phyloP scores from a whole-genome alignment of 768 basidiomycete species.

The Collybia sordida region DNA sequence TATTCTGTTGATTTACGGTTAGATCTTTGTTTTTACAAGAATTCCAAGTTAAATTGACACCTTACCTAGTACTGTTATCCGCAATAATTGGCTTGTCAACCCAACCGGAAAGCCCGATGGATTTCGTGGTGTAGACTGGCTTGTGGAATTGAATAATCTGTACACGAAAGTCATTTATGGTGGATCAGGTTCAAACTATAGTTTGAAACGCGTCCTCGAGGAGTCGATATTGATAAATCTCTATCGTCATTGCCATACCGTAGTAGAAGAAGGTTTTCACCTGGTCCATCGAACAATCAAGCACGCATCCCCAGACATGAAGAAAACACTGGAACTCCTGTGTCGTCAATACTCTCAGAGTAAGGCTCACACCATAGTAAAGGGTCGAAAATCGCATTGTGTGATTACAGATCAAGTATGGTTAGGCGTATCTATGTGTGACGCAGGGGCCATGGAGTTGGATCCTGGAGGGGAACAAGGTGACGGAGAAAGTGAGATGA shows the following conservation, averaged over 20 bases:
- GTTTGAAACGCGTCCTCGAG: no score
- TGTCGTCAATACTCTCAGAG: not conserved
- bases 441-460: not conserved
- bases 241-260: no score
- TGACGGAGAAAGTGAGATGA: not conserved
- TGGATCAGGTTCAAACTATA: no score
- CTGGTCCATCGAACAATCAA: slow-evolving; percentile 16
- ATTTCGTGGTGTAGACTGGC: no score
- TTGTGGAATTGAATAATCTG: no score
- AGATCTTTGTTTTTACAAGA: not conserved
- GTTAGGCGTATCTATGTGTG: slow-evolving; percentile 3
- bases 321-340: slow-evolving; percentile 18
- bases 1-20: slow-evolving; percentile 16
- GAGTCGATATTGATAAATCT: no score
- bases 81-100: no score
- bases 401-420: slow-evolving; percentile 13
- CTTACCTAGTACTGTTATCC: slow-evolving; percentile 21
- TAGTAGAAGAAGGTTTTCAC: slow-evolving; percentile 20
- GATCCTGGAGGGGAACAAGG: not conserved
- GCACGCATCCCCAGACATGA: slow-evolving; percentile 24
- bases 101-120: no score
- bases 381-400: not conserved
- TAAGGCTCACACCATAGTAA: not conserved
- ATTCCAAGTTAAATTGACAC: not conserved
- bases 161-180: no score